Evolutionary conservation across 495 filamentous ascomycete species (phyloP), one percentile per base, ranked within the genome.

Genomic region (Neurospora sublineolata): DNA sequence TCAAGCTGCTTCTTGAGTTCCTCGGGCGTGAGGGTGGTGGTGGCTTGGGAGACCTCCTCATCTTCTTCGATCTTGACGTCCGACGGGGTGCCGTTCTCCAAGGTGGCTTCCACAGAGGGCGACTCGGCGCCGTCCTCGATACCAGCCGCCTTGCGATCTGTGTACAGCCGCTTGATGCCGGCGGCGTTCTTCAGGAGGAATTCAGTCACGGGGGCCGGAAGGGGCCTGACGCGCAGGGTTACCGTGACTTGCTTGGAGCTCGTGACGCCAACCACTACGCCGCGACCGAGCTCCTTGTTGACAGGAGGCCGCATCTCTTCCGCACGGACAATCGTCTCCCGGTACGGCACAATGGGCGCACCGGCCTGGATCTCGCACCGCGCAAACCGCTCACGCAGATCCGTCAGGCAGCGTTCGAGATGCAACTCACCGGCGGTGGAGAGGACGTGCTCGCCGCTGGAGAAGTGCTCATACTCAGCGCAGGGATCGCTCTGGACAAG

Each of bases 401-500:
- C 95, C 41, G 95, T 97, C 41, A 99, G 77, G 77, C 95, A 99
- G 46, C 95, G 88, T 79, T 99, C 95, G 3, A 98, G 83, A 80
- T 99, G 95, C 73, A 99, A 80, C 79, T 99, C 95, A 14, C 95
- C 95, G 36, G 95, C 95, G 0, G 96, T 97, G 36, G 95, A 81
- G 27, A 99, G 88, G 68, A 99, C 94, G 82, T 99, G 96, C 80
- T 99, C 95, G 69, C 95, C 95, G 71, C 89, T 97, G 70, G 91
- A 88, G 33, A 98, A 90, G 12, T 96, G 92, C 76, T 97, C 94
- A 76, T 99, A 99, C 78, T 93, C 90, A 18, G 94, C 96, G 75
- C 95, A 98, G 2, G 95, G 94, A 77, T 99, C 95, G 77, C 93
- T 95, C 77, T 97, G 93, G 71, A 97, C 93, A 9, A 99, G 90